Percentiles rank a stretch among this genome's conserved stretches.
Evolutionary conservation across 176 grass and related monocot species (phyloP).

Genomic region (Miscanthus lutarioriparius): DNA sequence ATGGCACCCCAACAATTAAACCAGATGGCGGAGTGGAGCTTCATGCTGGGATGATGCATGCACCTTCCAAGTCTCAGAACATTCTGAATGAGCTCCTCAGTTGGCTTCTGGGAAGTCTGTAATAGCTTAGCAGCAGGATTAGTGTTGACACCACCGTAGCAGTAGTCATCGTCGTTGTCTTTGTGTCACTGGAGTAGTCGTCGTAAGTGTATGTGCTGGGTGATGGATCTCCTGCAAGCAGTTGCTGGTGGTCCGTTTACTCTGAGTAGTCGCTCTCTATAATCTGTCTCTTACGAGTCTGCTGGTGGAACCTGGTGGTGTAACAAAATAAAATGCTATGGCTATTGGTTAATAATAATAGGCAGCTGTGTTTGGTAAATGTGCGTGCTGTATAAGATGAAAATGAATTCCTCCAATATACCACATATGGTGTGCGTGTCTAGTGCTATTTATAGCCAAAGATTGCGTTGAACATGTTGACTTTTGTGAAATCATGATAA

Average conservation of each 20-base stretch:
- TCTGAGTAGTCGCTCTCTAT: background rate
- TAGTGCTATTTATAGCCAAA: too few species aligned
- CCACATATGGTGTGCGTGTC: too few species aligned
- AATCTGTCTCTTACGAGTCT: background rate
- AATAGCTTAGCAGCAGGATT: constrained; percentile 29
- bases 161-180: background rate
- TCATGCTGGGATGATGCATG: constrained; percentile 17
- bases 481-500: too few species aligned
- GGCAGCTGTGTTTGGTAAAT: background rate
- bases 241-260: background rate
- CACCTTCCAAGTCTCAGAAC: background rate
- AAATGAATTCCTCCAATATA: too few species aligned
- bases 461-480: too few species aligned
- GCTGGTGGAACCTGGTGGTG: background rate
- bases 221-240: background rate
- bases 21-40: background rate
- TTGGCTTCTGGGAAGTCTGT: constrained; percentile 32
- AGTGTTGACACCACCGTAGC: background rate
- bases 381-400: background rate
- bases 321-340: background rate
- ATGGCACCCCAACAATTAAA: constrained; percentile 44
- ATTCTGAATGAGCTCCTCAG: constrained; percentile 7
- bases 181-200: background rate
- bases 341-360: background rate
- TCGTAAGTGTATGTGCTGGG: background rate